Conservation (phyloP, 2,329 filamentous ascomycete genomes). For the Fusarium mangiferae region DNA sequence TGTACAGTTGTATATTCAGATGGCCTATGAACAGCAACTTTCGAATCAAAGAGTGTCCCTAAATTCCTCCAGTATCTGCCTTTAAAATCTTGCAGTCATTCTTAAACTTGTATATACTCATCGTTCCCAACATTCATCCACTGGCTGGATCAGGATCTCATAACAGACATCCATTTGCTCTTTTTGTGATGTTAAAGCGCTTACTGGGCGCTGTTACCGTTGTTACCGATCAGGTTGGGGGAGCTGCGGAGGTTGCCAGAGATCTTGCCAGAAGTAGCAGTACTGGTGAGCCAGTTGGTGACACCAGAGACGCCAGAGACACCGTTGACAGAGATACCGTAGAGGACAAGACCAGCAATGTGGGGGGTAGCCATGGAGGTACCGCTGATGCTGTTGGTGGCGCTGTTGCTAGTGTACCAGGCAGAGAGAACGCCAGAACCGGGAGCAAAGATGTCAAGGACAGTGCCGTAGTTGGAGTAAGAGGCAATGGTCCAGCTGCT, state of each 20-base stretch:
- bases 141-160: neutral
- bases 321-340: conserved; percentile 58
- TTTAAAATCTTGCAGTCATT: neutral
- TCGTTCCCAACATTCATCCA: neutral
- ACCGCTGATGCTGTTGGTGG: conserved; percentile 62
- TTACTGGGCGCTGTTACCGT: conserved; percentile 53
- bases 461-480: conserved; percentile 62
- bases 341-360: conserved; percentile 65
- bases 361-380: conserved; percentile 75
- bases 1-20: conserved; percentile 18
- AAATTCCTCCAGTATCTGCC: neutral
- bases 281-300: conserved; percentile 53
- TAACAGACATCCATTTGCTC: neutral
- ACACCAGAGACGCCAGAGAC: conserved; percentile 50
- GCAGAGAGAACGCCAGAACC: conserved; percentile 59
- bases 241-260: conserved; percentile 53
- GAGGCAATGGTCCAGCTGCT: conserved; percentile 52
- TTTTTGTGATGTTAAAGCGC: neutral
- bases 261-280: conserved; percentile 55
- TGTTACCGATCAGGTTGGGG: conserved; percentile 62
- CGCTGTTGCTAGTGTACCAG: conserved; percentile 57
- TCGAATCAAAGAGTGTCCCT: conserved; percentile 5
- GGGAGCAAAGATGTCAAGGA: conserved; percentile 63
- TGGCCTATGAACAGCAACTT: neutral
- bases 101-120: conserved; percentile 1